Base-by-base conservation (phyloP, 257 asterid genomes). In the Lantana camara region DNA sequence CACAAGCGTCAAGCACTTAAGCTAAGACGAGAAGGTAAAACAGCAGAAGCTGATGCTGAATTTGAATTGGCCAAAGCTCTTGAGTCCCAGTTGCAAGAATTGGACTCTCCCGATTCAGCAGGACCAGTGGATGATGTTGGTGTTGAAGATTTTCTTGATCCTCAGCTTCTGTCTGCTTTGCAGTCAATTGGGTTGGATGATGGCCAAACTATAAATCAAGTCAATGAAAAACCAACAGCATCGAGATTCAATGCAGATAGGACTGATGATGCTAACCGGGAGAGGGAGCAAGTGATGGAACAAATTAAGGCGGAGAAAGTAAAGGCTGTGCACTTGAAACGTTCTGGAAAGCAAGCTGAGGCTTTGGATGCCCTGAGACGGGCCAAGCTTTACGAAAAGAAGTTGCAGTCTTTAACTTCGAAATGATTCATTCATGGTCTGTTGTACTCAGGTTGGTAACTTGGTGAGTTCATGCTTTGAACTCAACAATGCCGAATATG, bases 81-180 rank as follows among this genome's bases (percentile, higher is more conserved):
- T 37, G 98, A 91, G 73, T 54, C 84, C 35, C 95, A 76, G 63
- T 66, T 91, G 78, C 47, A 41, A 41, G 47, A 41, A 5, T 11
- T 16, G 16, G 47, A 41, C 2, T 12, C 15, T 41, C n/a, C 16
- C 13, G 47, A 9, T 41, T 41, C 47, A 10, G 47, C 47, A 41
- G 47, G 24, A 70, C 64, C 75, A 10, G 83, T 70, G 3, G 88
- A 74, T 38, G 88, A 70, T 64, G 89, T 76, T 44, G 67, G 59
- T 45, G 75, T 88, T 16, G 96, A 86, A 79, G 94, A 88, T 82
- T 88, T 85, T 60, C 98, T 91, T 7, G 98, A 91, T 73, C 98
- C 95, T 78, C 94, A 84, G 66, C 95, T 91, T 65, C 38, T 88
- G 74, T 89, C 95, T 20, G 96, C 96, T 48, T 75, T 91, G 80